These are phyloP conservation scores for Cercospora janseana DNA, from an alignment of 2,329 filamentous ascomycete genomes.

Conservation along the genomic window DNA sequence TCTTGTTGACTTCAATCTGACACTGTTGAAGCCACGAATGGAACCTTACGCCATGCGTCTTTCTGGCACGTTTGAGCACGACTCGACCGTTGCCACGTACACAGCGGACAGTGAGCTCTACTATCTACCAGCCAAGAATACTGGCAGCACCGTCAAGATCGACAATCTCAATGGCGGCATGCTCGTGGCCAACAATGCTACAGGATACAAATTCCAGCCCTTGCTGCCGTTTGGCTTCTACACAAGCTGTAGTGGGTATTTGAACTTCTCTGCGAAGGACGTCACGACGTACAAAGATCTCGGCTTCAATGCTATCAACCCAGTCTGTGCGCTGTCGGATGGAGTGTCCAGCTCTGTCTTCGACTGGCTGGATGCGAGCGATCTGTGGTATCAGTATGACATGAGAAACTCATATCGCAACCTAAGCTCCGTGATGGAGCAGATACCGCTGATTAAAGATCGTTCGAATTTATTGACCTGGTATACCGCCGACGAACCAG, in stretches of 20 bases:
- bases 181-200: slow-evolving; percentile 42
- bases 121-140: slow-evolving; percentile 44
- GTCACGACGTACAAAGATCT: slow-evolving; percentile 42
- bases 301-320: slow-evolving; percentile 51
- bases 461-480: slow-evolving; percentile 45
- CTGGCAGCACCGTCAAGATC: slow-evolving; percentile 49
- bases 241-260: slow-evolving; percentile 40
- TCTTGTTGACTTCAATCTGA: slow-evolving; percentile 41
- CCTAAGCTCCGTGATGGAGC: slow-evolving; percentile 39
- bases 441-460: slow-evolving; percentile 39
- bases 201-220: slow-evolving; percentile 36
- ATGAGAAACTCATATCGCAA: slow-evolving; percentile 46
- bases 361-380: slow-evolving; percentile 44
- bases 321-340: slow-evolving; percentile 44
- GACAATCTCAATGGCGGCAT: slow-evolving; percentile 50
- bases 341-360: slow-evolving; percentile 43
- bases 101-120: slow-evolving; percentile 41
- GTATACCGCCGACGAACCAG: slow-evolving; percentile 56
- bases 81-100: slow-evolving; percentile 36
- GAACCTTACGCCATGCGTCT: slow-evolving; percentile 43
- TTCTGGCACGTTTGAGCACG: slow-evolving; percentile 21
- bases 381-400: slow-evolving; percentile 50
- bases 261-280: slow-evolving; percentile 39
- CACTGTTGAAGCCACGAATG: slow-evolving; percentile 25
- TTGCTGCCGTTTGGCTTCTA: slow-evolving; percentile 52